Conservation (phyloP, 2,329 filamentous ascomycete genomes). For the Ceratocystis cacaofunesta region DNA sequence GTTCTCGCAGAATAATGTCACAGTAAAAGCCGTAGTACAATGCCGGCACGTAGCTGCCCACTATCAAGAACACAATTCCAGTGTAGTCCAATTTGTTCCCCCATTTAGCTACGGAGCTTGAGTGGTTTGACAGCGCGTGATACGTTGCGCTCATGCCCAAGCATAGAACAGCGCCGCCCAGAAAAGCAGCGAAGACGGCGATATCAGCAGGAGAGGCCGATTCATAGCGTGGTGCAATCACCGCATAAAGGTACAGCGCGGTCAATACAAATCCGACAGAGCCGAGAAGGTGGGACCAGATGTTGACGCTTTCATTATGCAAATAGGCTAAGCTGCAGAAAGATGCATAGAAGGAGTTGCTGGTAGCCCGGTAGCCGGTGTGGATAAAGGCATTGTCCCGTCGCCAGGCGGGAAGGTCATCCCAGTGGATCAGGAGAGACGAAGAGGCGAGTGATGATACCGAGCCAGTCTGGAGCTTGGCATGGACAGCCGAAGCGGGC, state of each 20-base stretch:
- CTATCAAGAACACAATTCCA: constrained; percentile 82
- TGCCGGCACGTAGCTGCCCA: constrained; percentile 78
- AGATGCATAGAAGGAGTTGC: constrained; percentile 33
- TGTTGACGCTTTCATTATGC: constrained; percentile 50
- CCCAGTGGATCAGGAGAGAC: constrained; percentile 29
- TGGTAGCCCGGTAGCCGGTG: constrained; percentile 38
- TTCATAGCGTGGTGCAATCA: constrained; percentile 50
- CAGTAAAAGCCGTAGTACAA: constrained; percentile 79
- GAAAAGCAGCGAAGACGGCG: constrained; percentile 64
- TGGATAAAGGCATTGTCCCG: constrained; percentile 44
- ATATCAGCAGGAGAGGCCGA: constrained; percentile 48
- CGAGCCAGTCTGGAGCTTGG: too few relatives aligned
- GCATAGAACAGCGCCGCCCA: constrained; percentile 56
- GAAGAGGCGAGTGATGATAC: neutral
- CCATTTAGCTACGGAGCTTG: constrained; percentile 57
- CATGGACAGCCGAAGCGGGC: neutral
- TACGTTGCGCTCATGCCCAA: constrained; percentile 72
- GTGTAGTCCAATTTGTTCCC: constrained; percentile 92
- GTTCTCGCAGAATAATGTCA: constrained; percentile 44
- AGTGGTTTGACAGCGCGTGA: constrained; percentile 78
- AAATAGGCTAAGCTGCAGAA: constrained; percentile 36
- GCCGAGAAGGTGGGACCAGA: constrained; percentile 51
- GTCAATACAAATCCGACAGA: constrained; percentile 41
- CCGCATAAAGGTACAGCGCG: constrained; percentile 38
- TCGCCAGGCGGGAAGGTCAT: constrained; percentile 43